Base-by-base conservation (phyloP, 2,329 filamentous ascomycete genomes). In the Fonsecaea erecta region DNA sequence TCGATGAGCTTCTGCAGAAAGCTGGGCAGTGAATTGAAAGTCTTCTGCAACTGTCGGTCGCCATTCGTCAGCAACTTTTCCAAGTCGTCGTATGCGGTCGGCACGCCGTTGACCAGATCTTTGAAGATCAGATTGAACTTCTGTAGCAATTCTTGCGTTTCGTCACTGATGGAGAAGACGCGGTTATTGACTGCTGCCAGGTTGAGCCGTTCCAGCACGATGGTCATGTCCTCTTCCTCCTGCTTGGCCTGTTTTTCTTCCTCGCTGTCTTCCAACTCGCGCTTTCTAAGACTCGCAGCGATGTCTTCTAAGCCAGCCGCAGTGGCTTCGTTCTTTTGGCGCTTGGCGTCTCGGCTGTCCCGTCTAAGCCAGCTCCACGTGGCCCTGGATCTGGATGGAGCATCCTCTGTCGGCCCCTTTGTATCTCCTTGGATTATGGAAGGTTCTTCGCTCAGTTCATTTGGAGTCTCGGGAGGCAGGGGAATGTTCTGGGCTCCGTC, bases 81-180 rank as follows among this genome's bases (percentile, higher is more conserved):
- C n/a, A 99, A 88, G 75, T 99, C 95, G 74, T 90, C 85, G 77
- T 96, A 97, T 2, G 95, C 95, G 0, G 94, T 97, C 2, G 95
- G 95, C 1, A 92, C 95, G 67, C 95, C 95, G 75, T 93, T 93
- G 73, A 95, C 86, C 16, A 97, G 85, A 75, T 99, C 95, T 75
- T 94, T 95, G 74, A 99, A 90, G 35, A 97, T 89, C 62, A 93
- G 83, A 1, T 92, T 96, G 83, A 99, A 99, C 68, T 89, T 87
- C 60, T 88, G 86, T 58, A 97, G 86, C 32, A 97, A 84, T 68
- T 92, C 89, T 67, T 92, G 88, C 0, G 92, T 94, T 72, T 96
- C 93, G 65, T 87, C 85, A n/a, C 91, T 91, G 63, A 97, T 85
- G 12, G 89, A 89, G 77, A 97, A 91, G 66, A 91, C 91, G 64